Conservation (phyloP, 441 rosid species). For the Lagerstroemia fauriei region DNA sequence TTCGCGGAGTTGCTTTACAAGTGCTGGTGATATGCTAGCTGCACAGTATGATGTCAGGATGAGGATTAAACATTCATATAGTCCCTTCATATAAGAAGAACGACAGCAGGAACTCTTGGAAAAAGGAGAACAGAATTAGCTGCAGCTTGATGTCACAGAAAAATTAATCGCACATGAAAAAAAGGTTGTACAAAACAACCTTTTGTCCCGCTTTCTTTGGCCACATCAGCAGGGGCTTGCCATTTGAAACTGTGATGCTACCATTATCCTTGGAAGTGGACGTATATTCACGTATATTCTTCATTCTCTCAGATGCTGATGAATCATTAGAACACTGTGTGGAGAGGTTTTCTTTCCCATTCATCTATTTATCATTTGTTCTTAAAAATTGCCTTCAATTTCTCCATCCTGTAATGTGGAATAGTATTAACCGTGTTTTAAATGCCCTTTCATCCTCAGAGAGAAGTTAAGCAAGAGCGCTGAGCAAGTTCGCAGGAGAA, state of each 20-base stretch:
- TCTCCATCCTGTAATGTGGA: too few relatives aligned
- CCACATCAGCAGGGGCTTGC: slow-evolving; percentile 25
- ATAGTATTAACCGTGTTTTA: too few relatives aligned
- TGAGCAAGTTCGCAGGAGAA: too few relatives aligned
- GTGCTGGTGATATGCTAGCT: slow-evolving; percentile 69
- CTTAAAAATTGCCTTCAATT: too few relatives aligned
- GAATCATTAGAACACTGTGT: too few relatives aligned
- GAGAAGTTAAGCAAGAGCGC: too few relatives aligned
- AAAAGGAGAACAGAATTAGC: background rate
- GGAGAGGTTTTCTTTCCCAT: too few relatives aligned
- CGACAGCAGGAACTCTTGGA: background rate
- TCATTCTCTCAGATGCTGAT: too few relatives aligned
- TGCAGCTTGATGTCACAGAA: background rate
- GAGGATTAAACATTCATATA: background rate
- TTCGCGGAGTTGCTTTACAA: slow-evolving; percentile 93
- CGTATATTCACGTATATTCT: too few relatives aligned
- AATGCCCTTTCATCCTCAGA: too few relatives aligned
- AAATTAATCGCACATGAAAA: background rate
- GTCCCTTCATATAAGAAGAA: background rate
- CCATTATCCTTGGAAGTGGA: slow-evolving; percentile 42
- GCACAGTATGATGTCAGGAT: slow-evolving; percentile 24
- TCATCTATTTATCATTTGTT: too few relatives aligned
- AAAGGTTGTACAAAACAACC: slow-evolving; percentile 37
- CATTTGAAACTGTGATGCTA: slow-evolving; percentile 35
- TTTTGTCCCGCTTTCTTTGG: slow-evolving; percentile 37